Base-by-base conservation (phyloP, 2,329 filamentous ascomycete species). In the Pseudofabraea citricarpa region DNA sequence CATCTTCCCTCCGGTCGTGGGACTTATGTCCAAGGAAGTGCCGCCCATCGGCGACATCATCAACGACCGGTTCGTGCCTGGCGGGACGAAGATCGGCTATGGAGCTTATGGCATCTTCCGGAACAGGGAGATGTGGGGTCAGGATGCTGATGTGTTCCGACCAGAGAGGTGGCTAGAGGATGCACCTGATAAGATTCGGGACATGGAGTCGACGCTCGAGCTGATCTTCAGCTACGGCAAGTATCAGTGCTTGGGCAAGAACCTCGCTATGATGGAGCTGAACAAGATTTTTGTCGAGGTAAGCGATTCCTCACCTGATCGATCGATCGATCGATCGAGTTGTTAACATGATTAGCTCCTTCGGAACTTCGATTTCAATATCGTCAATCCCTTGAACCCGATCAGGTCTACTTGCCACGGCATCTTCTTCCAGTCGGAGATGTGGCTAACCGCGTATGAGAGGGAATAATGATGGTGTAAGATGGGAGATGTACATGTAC, bases 271-370 rank as follows among this genome's bases (percentile, higher is more conserved):
- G 42, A 70, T 73, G 61, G 71, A 73, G 54, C 50, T 74, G 35
- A 64, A 71, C 48, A 75, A 75, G 48, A 60, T 64, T 4, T 53
- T 71, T 27, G 64, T 70, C 12, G 69, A 72, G 65, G 69, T 72
- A 31, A 31, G 27, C 16, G 8, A 31, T n/a, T n/a, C n/a, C n/a
- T n/a, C n/a, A n/a, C n/a, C n/a, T n/a, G n/a, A n/a, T n/a, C n/a
- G n/a, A n/a, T n/a, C n/a, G n/a, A n/a, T n/a, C n/a, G n/a, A n/a
- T n/a, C n/a, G n/a, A n/a, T n/a, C n/a, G n/a, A n/a, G n/a, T n/a
- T n/a, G n/a, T n/a, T n/a, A n/a, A n/a, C n/a, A n/a, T n/a, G n/a
- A n/a, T 13, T 31, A 31, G 27, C 27, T 31, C 4, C 8, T 31
- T 5, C 27, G 27, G 16, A 12, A 31, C 16, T 31, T 31, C 8